Conservation (phyloP, 352 stramenopile species). For the Pythium insidiosum region DNA sequence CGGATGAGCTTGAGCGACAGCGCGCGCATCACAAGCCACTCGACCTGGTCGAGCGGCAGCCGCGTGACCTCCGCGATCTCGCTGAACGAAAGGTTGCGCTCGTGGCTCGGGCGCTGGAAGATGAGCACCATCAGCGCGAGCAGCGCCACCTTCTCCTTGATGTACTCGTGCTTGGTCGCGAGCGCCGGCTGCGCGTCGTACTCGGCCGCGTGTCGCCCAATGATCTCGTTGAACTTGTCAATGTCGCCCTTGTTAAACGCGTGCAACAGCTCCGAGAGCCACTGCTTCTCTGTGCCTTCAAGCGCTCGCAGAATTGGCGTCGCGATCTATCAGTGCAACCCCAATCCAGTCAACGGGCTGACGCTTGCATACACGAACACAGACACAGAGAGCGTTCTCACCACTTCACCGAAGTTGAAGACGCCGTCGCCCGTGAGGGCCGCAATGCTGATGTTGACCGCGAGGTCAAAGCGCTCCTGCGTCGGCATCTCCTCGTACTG, state of each 20-base stretch:
- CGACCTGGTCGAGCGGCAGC: slow-evolving; percentile 88
- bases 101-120: slow-evolving; percentile 91
- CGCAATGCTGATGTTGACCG: slow-evolving; percentile 93
- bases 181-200: slow-evolving; percentile 91
- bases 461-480: slow-evolving; percentile 80
- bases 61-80: slow-evolving; percentile 90
- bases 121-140: slow-evolving; percentile 96
- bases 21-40: slow-evolving; percentile 98
- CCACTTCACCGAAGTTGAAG: slow-evolving; percentile 98
- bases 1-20: slow-evolving; percentile 96
- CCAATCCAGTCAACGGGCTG: too few species aligned
- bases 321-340: slow-evolving; percentile 44
- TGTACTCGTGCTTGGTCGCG: slow-evolving; percentile 88
- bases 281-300: slow-evolving; percentile 87
- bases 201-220: slow-evolving; percentile 60
- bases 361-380: too few species aligned
- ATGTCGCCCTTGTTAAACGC: slow-evolving; percentile 95
- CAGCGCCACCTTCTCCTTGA: slow-evolving; percentile 98
- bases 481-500: slow-evolving; percentile 84
- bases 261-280: slow-evolving; percentile 92
- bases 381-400: too few species aligned
- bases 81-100: slow-evolving; percentile 90
- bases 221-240: slow-evolving; percentile 88
- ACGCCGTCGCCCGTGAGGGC: slow-evolving; percentile 95
- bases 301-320: slow-evolving; percentile 91